These are phyloP conservation scores for Tuber magnatum DNA, from an alignment of 495 filamentous ascomycete species.

Conservation along the genomic window DNA sequence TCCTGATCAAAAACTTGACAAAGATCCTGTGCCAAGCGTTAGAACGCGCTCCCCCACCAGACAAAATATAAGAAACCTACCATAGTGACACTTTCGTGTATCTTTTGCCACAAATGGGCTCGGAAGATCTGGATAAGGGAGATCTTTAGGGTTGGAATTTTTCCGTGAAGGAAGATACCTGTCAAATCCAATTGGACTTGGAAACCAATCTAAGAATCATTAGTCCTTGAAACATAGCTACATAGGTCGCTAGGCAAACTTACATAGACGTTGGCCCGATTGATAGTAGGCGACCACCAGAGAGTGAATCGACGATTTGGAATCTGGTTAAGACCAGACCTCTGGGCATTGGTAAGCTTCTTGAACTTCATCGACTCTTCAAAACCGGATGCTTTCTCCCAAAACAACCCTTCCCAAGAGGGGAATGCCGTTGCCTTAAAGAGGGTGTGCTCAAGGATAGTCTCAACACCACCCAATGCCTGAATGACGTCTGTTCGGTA, in stretches of 20 bases:
- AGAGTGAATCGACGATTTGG: conserved; percentile 98
- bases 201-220: conserved; percentile 58
- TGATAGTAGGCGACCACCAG: conserved; percentile 91
- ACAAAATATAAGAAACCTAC: conserved; percentile 38
- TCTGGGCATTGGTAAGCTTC: conserved; percentile 96
- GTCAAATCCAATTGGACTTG: conserved; percentile 98
- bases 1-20: conserved; percentile 99
- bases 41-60: conserved; percentile 4
- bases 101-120: conserved; percentile 99
- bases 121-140: conserved; percentile 99
- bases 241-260: not conserved
- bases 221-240: not conserved
- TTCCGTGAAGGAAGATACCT: conserved; percentile 98
- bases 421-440: conserved; percentile 99
- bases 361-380: conserved; percentile 97
- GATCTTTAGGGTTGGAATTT: conserved; percentile 98
- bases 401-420: conserved; percentile 98
- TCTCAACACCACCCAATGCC: conserved; percentile 97
- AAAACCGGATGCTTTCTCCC: conserved; percentile 81
- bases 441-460: conserved; percentile 93
- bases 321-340: conserved; percentile 98
- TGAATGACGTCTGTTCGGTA: conserved; percentile 99
- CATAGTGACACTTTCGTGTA: conserved; percentile 99
- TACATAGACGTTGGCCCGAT: conserved; percentile 72
- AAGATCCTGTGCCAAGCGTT: conserved; percentile 44